Evolutionary conservation across 306 rosid species (phyloP).

Genomic region (Cucurbita moschata): DNA sequence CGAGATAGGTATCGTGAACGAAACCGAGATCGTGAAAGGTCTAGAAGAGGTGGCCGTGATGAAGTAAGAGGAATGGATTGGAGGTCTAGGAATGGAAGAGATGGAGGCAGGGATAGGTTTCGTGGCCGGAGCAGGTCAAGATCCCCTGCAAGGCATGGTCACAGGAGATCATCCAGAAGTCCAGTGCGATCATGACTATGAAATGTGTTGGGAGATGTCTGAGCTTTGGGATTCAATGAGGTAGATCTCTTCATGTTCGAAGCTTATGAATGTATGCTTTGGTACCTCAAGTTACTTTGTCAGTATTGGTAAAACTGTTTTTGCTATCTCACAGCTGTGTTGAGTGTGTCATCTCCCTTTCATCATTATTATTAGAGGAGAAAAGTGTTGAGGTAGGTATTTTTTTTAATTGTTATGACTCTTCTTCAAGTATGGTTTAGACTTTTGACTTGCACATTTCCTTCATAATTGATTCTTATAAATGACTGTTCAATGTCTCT

Average conservation of each 20-base stretch:
- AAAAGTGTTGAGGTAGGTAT: slow-evolving; percentile 94
- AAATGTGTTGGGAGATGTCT: slow-evolving; percentile 49
- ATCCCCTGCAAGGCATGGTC: slow-evolving; percentile 61
- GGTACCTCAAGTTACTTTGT: slow-evolving; percentile 42
- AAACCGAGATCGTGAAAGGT: slow-evolving; percentile 55
- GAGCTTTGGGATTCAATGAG: slow-evolving; percentile 72
- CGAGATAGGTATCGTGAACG: slow-evolving; percentile 61
- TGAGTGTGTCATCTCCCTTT: slow-evolving; percentile 73
- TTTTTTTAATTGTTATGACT: slow-evolving; percentile 35
- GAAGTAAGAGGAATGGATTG: slow-evolving; percentile 57
- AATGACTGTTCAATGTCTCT: slow-evolving; percentile 24
- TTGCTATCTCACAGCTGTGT: slow-evolving; percentile 82
- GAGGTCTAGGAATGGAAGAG: slow-evolving; percentile 75
- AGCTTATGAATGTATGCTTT: slow-evolving; percentile 52
- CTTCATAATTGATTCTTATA: slow-evolving; percentile 28
- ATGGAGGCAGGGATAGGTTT: slow-evolving; percentile 64
- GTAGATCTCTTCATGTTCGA: slow-evolving; percentile 70
- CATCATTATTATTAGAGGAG: slow-evolving; percentile 66
- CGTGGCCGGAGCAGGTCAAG: slow-evolving; percentile 77
- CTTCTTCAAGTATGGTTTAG: slow-evolving; percentile 20
- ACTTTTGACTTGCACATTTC: slow-evolving; percentile 22
- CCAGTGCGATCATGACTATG: slow-evolving; percentile 51
- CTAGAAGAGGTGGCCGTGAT: slow-evolving; percentile 62
- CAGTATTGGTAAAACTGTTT: slow-evolving; percentile 58
- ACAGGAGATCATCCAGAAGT: slow-evolving; percentile 71